These are phyloP conservation scores for Backusella parvicylindrica DNA, from an alignment of 192 early-diverging fungal genomes.

Conservation along the genomic window DNA sequence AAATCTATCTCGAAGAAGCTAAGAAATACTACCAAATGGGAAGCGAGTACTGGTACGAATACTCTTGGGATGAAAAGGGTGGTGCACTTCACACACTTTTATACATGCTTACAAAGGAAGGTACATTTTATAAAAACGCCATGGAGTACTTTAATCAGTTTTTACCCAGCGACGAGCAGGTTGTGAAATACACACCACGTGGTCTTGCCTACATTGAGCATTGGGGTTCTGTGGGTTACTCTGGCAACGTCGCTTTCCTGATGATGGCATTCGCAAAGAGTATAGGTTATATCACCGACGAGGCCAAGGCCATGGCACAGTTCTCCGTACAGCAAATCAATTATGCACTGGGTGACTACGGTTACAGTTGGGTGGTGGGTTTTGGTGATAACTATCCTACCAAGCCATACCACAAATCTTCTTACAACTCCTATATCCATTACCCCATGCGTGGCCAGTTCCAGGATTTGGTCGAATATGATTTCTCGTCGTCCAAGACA, in stretches of 20 bases:
- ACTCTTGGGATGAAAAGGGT: conserved; percentile 53
- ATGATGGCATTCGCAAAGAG: conserved; percentile 41
- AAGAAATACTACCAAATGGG: conserved; percentile 29
- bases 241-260: conserved; percentile 42
- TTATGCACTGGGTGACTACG: conserved; percentile 50
- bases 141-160: conserved; percentile 33
- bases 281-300: conserved; percentile 15
- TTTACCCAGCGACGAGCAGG: conserved; percentile 31
- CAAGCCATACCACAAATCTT: conserved; percentile 50
- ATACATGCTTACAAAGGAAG: conserved; percentile 40
- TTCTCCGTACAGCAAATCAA: conserved; percentile 53
- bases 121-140: conserved; percentile 30
- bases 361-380: conserved; percentile 49
- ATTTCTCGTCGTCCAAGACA: conserved; percentile 40
- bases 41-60: conserved; percentile 26
- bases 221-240: conserved; percentile 52
- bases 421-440: conserved; percentile 52
- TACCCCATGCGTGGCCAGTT: conserved; percentile 47
- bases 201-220: conserved; percentile 42
- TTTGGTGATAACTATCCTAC: conserved; percentile 48
- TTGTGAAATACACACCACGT: conserved; percentile 44
- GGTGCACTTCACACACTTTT: conserved; percentile 40
- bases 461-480: conserved; percentile 41
- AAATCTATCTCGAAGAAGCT: conserved; percentile 40
- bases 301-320: conserved; percentile 17